Evolutionary conservation across 768 basidiomycete genomes (phyloP).

Genomic region (Suillus plorans): DNA sequence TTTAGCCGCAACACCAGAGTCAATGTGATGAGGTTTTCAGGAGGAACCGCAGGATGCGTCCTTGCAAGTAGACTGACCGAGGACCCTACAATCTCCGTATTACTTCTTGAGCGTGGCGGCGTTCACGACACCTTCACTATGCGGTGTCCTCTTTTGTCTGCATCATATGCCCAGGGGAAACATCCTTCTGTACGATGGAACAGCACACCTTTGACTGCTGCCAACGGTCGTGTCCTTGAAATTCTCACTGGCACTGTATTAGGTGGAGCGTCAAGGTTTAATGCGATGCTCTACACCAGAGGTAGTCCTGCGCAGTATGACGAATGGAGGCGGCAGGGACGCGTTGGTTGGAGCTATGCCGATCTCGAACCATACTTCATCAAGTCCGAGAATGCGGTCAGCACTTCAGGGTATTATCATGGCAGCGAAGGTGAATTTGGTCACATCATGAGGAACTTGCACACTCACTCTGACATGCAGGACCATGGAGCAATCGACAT

Average conservation of each 20-base stretch:
- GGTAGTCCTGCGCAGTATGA: slow-evolving; percentile 33
- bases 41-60: slow-evolving; percentile 41
- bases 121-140: slow-evolving; percentile 26
- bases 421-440: slow-evolving; percentile 1
- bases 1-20: no score
- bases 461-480: background rate
- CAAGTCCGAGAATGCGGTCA: slow-evolving; percentile 29
- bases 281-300: slow-evolving; percentile 37
- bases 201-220: background rate
- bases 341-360: slow-evolving; percentile 35
- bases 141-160: slow-evolving; percentile 32
- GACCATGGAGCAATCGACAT: background rate
- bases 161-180: slow-evolving; percentile 16
- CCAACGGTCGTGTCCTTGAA: background rate
- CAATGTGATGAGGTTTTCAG: slow-evolving; percentile 7
- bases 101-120: slow-evolving; percentile 36
- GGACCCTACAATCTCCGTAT: slow-evolving; percentile 27
- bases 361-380: slow-evolving; percentile 34
- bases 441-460: background rate
- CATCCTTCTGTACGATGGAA: background rate
- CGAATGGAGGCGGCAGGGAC: slow-evolving; percentile 27
- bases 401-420: slow-evolving; percentile 4
- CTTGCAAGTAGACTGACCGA: slow-evolving; percentile 39
- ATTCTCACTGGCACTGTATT: slow-evolving; percentile 29
- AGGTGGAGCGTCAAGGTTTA: slow-evolving; percentile 49